Conservation (phyloP, 2,329 filamentous ascomycete species). For the Hypoxylon sp. region DNA sequence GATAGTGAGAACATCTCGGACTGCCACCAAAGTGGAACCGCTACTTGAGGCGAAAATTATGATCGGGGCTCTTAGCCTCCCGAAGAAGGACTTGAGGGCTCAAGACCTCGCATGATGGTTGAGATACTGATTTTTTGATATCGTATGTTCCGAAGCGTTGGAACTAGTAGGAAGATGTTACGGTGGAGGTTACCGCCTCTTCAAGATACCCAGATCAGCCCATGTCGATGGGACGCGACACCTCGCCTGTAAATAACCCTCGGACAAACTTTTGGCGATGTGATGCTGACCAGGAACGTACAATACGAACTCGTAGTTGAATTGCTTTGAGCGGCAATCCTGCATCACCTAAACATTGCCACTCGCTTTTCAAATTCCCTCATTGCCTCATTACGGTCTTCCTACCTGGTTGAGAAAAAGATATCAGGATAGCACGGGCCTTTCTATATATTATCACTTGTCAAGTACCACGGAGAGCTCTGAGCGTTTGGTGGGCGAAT, state of each 20-base stretch:
- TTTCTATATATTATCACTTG: constrained; percentile 38
- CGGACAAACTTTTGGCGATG: constrained; percentile 35
- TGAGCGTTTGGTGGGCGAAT: constrained; percentile 30
- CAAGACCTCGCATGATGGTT: constrained; percentile 36
- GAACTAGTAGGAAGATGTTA: constrained; percentile 35
- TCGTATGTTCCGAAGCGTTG: constrained; percentile 44
- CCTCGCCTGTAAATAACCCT: constrained; percentile 14
- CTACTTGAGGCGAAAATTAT: constrained; percentile 17
- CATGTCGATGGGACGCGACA: constrained; percentile 27
- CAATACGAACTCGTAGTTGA: constrained; percentile 6
- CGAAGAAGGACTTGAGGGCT: constrained; percentile 33
- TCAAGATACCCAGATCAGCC: constrained; percentile 26
- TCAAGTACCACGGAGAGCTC: constrained; percentile 40
- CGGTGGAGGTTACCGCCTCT: constrained; percentile 31
- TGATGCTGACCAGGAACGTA: not conserved
- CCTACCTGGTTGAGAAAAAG: constrained; percentile 38
- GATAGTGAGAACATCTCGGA: constrained; percentile 9
- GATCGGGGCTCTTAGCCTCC: constrained; percentile 26
- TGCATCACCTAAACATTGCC: constrained; percentile 21
- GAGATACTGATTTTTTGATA: constrained; percentile 25
- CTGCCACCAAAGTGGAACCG: constrained; percentile 14
- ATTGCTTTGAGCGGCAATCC: constrained; percentile 27
- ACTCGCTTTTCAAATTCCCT: constrained; percentile 36
- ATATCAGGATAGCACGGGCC: constrained; percentile 41
- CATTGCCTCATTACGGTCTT: constrained; percentile 40